Evolutionary conservation across 2,329 filamentous ascomycete genomes (phyloP).

Genomic region (Aureobasidium mangrovei): DNA sequence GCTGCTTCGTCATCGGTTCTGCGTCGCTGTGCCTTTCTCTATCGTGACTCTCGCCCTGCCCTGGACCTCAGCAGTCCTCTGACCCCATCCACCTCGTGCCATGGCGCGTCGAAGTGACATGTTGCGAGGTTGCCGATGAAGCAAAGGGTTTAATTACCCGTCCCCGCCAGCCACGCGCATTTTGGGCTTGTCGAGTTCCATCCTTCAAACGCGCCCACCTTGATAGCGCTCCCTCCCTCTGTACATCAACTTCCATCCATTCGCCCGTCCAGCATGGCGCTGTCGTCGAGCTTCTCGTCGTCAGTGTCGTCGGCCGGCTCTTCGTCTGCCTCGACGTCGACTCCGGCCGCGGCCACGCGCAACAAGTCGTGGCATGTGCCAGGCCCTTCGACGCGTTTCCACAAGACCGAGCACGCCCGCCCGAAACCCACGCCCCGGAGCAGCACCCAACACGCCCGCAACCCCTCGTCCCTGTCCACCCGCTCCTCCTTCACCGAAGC

Average conservation of each 20-base stretch:
- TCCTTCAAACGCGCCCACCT: constrained; percentile 3
- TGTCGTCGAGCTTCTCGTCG: constrained; percentile 12
- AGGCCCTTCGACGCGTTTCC: constrained; percentile 26
- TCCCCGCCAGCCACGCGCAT: background rate
- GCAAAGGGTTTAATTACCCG: too few species aligned
- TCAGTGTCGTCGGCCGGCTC: constrained; percentile 5
- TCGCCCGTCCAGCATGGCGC: constrained; percentile 6
- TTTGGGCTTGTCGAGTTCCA: background rate
- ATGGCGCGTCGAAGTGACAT: too few species aligned
- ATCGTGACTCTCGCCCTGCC: too few species aligned
- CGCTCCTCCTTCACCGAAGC: constrained; percentile 5
- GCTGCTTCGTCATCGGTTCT: too few species aligned
- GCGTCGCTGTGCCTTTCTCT: too few species aligned
- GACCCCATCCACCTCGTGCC: too few species aligned
- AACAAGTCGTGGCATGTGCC: constrained; percentile 24
- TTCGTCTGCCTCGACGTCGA: constrained; percentile 11
- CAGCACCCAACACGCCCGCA: constrained; percentile 1
- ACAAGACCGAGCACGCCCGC: constrained; percentile 20
- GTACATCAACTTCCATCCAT: background rate
- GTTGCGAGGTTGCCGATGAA: too few species aligned
- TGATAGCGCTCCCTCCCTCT: background rate
- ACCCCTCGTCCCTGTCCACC: constrained; percentile 8
- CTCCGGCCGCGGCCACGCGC: constrained; percentile 15
- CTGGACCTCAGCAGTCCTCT: too few species aligned
- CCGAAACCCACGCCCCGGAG: constrained; percentile 6